Evolutionary conservation across 2,329 filamentous ascomycete genomes (phyloP), one percentile per base, ranked within the genome.

Genomic region (Leptoxyphium fumago): DNA sequence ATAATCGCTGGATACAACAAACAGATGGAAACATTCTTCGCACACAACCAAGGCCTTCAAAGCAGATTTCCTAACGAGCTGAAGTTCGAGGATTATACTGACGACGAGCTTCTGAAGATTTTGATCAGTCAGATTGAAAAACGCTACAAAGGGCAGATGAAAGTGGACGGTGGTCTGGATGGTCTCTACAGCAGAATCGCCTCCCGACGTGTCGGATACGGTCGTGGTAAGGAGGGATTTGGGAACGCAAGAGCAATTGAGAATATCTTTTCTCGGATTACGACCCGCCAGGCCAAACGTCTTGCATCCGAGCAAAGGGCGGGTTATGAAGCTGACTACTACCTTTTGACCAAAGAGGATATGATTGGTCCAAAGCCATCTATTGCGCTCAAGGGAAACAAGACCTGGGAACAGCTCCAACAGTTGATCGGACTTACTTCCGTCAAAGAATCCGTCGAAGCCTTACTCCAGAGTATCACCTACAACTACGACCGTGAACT

Each of bases 11-110:
- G 84, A 0, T 88, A 88, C 59, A 69, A 69, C 41, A 78, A 77
- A 50, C 70, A 83, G 48, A 88, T 89, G 82, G 82, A 88, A 52
- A 70, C 70, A 0, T 85, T 88, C 57, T 86, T 84, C 40, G 68
- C 74, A 0, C 81, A 87, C 47, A 88, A 88, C 39, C 77, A 77
- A 0, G 82, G 84, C 0, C 65, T 88, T 2, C 67, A 73, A 0
- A 84, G 80, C 49, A 75, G 83, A 0, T 78, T 89, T 32, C 82
- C 82, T 0, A 64, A 75, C 10, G 63, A 70, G 29, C 66, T 88
- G 52, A 69, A 74, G 38, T 89, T 88, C 45, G 64, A 72, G 0
- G 83, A 89, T 57, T 88, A 84, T 48, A 64, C 65, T 0, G 78
- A 88, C 40, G 52, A 63, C 0, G 81, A 88, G 50, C 65, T 89